Evolutionary conservation across 139 green algal species (phyloP).

Genomic region (Micromonas commoda): DNA sequence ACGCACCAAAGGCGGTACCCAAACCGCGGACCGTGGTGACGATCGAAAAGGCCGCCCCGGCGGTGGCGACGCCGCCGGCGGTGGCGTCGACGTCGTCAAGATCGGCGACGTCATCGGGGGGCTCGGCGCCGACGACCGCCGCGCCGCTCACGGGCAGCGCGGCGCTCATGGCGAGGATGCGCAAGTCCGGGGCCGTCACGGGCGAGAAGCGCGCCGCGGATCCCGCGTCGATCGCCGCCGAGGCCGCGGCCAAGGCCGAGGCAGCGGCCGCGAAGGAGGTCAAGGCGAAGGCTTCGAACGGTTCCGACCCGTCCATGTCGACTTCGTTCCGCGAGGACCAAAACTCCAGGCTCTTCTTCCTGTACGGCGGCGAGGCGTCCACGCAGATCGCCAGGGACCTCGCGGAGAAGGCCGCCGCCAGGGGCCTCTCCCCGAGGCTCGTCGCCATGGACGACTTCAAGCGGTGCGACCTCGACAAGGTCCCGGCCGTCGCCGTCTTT

Average conservation of each 20-base stretch:
- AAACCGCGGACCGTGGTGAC: too few species aligned
- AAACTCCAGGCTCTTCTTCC: not conserved
- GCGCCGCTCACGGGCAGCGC: slow-evolving; percentile 17
- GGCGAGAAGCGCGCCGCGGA: slow-evolving; percentile 2
- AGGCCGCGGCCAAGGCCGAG: not conserved
- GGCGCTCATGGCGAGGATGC: slow-evolving; percentile 25
- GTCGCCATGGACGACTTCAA: slow-evolving; percentile 6
- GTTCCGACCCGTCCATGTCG: not conserved
- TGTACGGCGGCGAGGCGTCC: slow-evolving; percentile 24
- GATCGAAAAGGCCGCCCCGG: not conserved
- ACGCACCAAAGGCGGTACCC: too few species aligned
- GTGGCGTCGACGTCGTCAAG: not conserved
- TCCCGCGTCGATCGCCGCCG: not conserved
- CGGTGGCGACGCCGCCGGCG: not conserved
- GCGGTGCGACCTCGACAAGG: not conserved
- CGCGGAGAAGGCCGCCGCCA: not conserved
- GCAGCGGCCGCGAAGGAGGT: not conserved
- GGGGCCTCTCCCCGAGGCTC: not conserved
- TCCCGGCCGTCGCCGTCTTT: not conserved
- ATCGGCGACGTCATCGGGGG: not conserved
- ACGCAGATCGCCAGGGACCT: slow-evolving; percentile 13
- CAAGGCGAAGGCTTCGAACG: not conserved
- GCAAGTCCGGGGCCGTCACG: not conserved
- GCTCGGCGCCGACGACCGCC: not conserved
- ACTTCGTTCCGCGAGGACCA: not conserved